Base-by-base conservation (phyloP, 1,284 basidiomycete species). In the Boletus putidus region DNA sequence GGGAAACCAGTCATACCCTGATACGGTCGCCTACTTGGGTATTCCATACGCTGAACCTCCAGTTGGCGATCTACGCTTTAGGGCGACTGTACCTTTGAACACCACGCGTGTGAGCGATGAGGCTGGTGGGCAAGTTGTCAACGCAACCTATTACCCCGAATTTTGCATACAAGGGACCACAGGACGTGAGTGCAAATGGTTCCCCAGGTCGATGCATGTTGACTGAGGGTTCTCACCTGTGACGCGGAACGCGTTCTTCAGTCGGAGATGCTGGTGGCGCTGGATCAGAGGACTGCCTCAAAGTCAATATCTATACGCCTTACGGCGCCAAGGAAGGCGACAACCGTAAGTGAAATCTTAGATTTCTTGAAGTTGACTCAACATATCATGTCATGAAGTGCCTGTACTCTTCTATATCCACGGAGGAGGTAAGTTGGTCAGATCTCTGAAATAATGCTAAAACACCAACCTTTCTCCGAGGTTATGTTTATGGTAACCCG, bases 401-500 rank as follows among this genome's bases (percentile, higher is more conserved):
- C 86, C 86, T 1, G 86, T 88, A 4, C 71, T 90, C 31, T 80
- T 85, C 6, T 89, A 86, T 66, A 84, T 87, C 37, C 86, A 89
- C 62, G 87, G 86, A 16, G 86, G 87, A 69, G 82, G 82, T 80
- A 51, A 53, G 65, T 57, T 43, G 18, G 3, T 33, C 20, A 11
- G 16, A 20, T 39, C n/a, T 52, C 7, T 55, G 27, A 55, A 39
- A 54, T 52, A 56, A 55, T 61, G 20, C 52, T 56, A 55, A 57
- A 53, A 20, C 3, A 35, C 39, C 33, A 23, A 49, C 31, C 35
- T n/a, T 46, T 54, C 4, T 27, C 23, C 31, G 53, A 82, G 80
- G 81, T 45, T 86, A 84, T 61, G 69, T 79, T 20, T 83, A 70
- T 63, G 84, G 85, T 9, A 85, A 86, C 64, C 83, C 83, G 2